Percentiles rank a stretch among this genome's conserved stretches.
Evolutionary conservation across 352 stramenopile genomes (phyloP).

Genomic region (Peronospora destructor): DNA sequence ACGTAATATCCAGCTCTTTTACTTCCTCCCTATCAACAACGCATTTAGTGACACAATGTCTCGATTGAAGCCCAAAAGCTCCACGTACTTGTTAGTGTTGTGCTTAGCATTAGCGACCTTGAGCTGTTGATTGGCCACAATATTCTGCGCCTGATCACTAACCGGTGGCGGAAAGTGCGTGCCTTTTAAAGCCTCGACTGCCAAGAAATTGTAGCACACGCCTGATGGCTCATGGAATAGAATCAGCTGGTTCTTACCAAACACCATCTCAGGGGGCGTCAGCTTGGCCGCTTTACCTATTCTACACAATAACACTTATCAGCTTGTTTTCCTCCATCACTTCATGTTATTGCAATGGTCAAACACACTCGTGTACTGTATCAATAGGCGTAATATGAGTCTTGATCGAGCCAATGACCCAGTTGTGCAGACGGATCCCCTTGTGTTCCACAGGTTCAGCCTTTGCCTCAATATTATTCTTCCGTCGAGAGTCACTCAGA

Average conservation of each 20-base stretch:
- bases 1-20: conserved; percentile 78
- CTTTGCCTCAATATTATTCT: conserved; percentile 32
- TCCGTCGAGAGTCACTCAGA: conserved; percentile 43
- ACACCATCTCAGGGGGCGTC: conserved; percentile 83
- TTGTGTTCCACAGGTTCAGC: conserved; percentile 64
- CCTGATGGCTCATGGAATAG: conserved; percentile 63
- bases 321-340: background rate
- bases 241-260: conserved; percentile 76
- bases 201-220: conserved; percentile 72
- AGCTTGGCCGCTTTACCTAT: conserved; percentile 55
- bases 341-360: background rate
- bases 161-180: conserved; percentile 59
- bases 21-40: conserved; percentile 47
- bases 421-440: conserved; percentile 52
- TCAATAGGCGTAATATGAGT: conserved; percentile 78
- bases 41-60: background rate
- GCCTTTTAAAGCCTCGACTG: conserved; percentile 65
- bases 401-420: conserved; percentile 74
- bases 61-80: background rate
- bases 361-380: conserved; percentile 49
- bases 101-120: conserved; percentile 77
- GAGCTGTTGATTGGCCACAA: conserved; percentile 66
- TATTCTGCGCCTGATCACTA: conserved; percentile 32
- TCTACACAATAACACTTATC: conserved; percentile 22
- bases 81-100: conserved; percentile 60